Percentiles rank a stretch among this genome's conserved stretches.
phyloP scores from a whole-genome alignment of 352 stramenopile genomes.

The Pythium guiyangense region DNA sequence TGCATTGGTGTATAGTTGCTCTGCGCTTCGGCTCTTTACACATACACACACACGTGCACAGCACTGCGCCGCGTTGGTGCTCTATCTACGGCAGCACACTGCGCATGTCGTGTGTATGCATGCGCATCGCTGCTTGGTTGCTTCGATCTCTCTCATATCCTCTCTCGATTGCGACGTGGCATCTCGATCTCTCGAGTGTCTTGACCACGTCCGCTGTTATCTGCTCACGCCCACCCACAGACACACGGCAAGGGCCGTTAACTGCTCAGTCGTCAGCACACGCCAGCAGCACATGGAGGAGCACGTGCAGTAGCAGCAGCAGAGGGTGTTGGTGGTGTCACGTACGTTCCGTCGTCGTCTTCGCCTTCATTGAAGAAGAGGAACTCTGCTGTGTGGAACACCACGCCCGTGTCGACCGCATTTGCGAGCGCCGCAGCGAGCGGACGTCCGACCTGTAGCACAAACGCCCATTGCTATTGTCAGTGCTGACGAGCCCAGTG shows the following conservation, averaged over 20 bases:
- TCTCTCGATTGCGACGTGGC: too few species aligned
- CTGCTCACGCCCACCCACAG: constrained; percentile 14
- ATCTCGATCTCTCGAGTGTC: too few species aligned
- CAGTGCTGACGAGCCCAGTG: too few species aligned
- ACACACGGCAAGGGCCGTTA: constrained; percentile 50
- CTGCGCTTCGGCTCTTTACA: too few species aligned
- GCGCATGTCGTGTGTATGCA: too few species aligned
- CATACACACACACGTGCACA: too few species aligned
- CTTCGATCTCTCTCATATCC: too few species aligned
- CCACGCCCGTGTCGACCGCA: constrained; percentile 44
- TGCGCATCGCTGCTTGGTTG: too few species aligned
- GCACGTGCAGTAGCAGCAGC: neutral
- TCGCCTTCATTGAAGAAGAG: constrained; percentile 74
- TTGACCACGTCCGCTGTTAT: too few species aligned
- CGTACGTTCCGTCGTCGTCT: constrained; percentile 81
- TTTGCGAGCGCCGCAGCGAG: constrained; percentile 39
- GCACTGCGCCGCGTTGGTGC: too few species aligned
- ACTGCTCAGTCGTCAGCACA: constrained; percentile 76
- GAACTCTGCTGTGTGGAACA: constrained; percentile 61
- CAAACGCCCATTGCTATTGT: neutral
- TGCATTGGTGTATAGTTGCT: too few species aligned
- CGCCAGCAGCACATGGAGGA: constrained; percentile 5
- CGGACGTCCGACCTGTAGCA: constrained; percentile 41
- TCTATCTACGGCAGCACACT: too few species aligned
- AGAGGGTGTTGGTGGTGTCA: constrained; percentile 8